Evolutionary conservation across 2,329 filamentous ascomycete species (phyloP).

Genomic region (Anisogramma anomala): DNA sequence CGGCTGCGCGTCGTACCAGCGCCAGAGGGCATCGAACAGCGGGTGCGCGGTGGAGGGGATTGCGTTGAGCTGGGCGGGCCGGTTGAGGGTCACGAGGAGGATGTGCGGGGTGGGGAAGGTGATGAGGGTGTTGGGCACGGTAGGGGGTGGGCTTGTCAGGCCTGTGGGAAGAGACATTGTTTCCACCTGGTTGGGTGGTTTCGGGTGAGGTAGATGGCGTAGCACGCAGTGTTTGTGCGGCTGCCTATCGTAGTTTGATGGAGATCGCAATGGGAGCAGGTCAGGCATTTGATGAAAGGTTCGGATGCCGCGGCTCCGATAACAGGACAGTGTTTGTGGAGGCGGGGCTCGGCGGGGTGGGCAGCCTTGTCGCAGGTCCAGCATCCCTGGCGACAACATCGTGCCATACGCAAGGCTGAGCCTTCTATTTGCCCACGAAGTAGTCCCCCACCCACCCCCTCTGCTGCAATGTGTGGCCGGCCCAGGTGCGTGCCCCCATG

Average conservation of each 20-base stretch:
- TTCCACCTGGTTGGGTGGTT: neutral
- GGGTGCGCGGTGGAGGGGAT: conserved; percentile 38
- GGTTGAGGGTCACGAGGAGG: conserved; percentile 49
- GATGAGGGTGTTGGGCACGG: conserved; percentile 30
- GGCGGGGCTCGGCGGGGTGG: too few relatives aligned
- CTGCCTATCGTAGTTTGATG: neutral
- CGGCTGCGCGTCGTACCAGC: conserved; percentile 53
- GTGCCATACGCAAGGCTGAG: too few relatives aligned
- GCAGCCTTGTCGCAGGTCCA: neutral
- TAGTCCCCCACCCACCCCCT: too few relatives aligned
- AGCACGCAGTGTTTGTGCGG: too few relatives aligned
- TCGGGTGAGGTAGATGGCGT: neutral
- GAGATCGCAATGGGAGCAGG: neutral
- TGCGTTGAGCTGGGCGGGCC: conserved; percentile 46
- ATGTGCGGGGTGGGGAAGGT: conserved; percentile 43
- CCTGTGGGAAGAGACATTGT: conserved; percentile 6
- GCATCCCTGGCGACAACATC: neutral
- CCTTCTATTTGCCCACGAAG: too few relatives aligned
- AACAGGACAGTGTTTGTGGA: neutral
- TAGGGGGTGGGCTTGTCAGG: conserved; percentile 27
- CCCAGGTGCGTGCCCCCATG: too few relatives aligned
- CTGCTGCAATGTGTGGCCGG: too few relatives aligned
- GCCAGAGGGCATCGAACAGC: conserved; percentile 32
- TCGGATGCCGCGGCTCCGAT: too few relatives aligned
- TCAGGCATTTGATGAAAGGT: too few relatives aligned